A percentile compares a stretch with the other conserved stretches of the same genome.
Conservation (phyloP, 371 early-diverging fungal species). For the Phascolomyces articulosus region DNA sequence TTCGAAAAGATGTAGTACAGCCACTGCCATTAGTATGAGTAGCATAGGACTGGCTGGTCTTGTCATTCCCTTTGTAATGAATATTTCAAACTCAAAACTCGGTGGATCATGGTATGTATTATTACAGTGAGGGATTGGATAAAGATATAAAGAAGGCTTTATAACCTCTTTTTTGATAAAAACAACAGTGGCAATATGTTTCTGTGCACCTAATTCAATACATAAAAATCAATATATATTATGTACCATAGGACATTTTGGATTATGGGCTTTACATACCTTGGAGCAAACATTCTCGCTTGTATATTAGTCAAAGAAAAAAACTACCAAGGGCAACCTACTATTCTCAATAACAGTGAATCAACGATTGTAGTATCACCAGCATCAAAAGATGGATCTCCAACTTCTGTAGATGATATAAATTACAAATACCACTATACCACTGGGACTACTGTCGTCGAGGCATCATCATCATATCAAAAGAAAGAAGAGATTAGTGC, state of each 20-base stretch:
- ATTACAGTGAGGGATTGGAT: neutral
- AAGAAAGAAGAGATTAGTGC: neutral
- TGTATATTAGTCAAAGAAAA: slow-evolving; percentile 5
- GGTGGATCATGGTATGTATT: slow-evolving; percentile 4
- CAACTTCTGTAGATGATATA: neutral
- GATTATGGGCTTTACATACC: slow-evolving; percentile 11
- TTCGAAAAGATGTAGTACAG: slow-evolving; percentile 56
- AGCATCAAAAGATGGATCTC: neutral
- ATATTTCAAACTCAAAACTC: neutral
- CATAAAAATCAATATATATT: too few species aligned
- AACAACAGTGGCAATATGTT: too few species aligned
- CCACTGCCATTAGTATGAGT: slow-evolving; percentile 61
- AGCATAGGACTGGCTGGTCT: neutral
- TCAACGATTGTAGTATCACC: neutral
- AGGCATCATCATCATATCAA: too few species aligned
- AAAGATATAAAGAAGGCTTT: slow-evolving; percentile 24
- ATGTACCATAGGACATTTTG: slow-evolving; percentile 51
- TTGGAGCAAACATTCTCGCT: slow-evolving; percentile 8
- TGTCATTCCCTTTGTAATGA: neutral
- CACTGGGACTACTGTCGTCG: too few species aligned
- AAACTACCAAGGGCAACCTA: too few species aligned
- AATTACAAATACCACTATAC: too few species aligned
- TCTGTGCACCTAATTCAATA: too few species aligned
- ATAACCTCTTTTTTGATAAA: too few species aligned
- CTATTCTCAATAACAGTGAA: too few species aligned